A percentile compares a stretch with the other conserved stretches of the same genome.
Evolutionary conservation across 129 eudicot species (phyloP).

Genomic region (Pseudognaphalium luteoalbum): DNA sequence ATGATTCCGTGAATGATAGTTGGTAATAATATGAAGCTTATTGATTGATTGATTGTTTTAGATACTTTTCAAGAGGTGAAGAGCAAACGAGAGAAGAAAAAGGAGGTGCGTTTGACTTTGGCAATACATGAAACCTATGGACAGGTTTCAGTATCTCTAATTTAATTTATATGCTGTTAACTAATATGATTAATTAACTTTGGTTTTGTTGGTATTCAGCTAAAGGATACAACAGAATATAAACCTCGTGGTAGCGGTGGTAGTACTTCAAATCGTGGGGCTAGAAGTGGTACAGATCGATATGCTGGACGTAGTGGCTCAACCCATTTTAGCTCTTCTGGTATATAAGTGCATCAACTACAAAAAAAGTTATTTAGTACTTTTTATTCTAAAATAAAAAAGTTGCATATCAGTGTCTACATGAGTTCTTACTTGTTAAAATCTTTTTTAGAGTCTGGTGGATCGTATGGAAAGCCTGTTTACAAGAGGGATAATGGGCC

Average conservation of each 20-base stretch:
- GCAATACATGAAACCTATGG: conserved; percentile 1
- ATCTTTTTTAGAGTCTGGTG: conserved; percentile 53
- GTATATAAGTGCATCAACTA: conserved; percentile 35
- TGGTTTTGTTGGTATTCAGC: conserved; percentile 40
- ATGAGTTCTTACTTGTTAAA: conserved; percentile 13
- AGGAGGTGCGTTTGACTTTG: conserved; percentile 55
- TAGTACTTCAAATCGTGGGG: conserved; percentile 55
- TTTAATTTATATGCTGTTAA: background rate
- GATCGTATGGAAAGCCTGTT: conserved; percentile 45
- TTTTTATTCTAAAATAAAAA: conserved; percentile 1
- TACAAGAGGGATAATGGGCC: conserved; percentile 68
- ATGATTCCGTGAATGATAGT: conserved; percentile 3
- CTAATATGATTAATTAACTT: background rate
- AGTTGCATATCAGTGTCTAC: background rate
- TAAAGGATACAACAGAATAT: conserved; percentile 66
- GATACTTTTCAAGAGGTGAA: conserved; percentile 95
- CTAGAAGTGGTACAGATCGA: conserved; percentile 57
- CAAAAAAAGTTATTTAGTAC: background rate
- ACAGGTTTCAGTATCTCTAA: background rate
- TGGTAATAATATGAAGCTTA: conserved; percentile 28
- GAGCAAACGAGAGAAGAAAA: conserved; percentile 98
- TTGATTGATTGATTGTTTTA: conserved; percentile 30
- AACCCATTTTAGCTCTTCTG: conserved; percentile 50
- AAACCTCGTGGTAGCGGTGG: conserved; percentile 63
- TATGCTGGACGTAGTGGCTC: conserved; percentile 51